Evolutionary conservation across 495 filamentous ascomycete genomes (phyloP), one percentile per base, ranked within the genome.

Genomic region (Penicillium arizonense): DNA sequence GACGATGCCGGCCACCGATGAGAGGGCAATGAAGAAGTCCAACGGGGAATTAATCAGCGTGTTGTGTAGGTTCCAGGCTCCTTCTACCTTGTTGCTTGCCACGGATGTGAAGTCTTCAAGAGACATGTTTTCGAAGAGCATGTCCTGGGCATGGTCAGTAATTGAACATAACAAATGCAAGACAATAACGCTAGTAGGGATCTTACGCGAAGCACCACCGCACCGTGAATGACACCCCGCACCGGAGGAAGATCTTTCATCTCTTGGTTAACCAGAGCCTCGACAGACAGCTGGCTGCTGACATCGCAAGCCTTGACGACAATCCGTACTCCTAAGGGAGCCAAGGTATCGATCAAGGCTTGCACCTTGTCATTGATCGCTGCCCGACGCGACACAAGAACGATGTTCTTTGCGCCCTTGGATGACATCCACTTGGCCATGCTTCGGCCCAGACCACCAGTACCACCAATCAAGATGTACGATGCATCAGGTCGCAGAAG

Each of bases 21-120:
- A 85, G 33, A 87, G 76, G 34, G 76, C 74, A 21, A 87, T 67
- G 66, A 88, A 88, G 73, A 89, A 89, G 60, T 88, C 86, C 1
- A 88, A 75, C 0, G 61, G 60, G 1, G 54, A 62, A 20, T 58
- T 24, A 0, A 58, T 44, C 24, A 74, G 55, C 5, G 52, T 33
- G 4, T 78, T 61, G 56, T 82, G 77, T 0, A 83, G 65, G 50
- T 83, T 81, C 67, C 65, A 70, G 2, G 77, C 66, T 2, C 80
- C 81, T 30, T 68, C 53, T 8, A 80, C 70, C 53, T 82, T 83
- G 45, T 72, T 72, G 3, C 47, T 18, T 13, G 70, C 52, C 16
- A 72, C 65, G 2, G 67, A 55, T 4, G 63, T 52, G 47, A 63
- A 82, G 38, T 76, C 69, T 1, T 63, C 58, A n/a, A 62, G 52